A percentile compares a stretch with the other conserved stretches of the same genome.
phyloP scores from a whole-genome alignment of 2,329 filamentous ascomycete species.

The Cercospora sesami region DNA sequence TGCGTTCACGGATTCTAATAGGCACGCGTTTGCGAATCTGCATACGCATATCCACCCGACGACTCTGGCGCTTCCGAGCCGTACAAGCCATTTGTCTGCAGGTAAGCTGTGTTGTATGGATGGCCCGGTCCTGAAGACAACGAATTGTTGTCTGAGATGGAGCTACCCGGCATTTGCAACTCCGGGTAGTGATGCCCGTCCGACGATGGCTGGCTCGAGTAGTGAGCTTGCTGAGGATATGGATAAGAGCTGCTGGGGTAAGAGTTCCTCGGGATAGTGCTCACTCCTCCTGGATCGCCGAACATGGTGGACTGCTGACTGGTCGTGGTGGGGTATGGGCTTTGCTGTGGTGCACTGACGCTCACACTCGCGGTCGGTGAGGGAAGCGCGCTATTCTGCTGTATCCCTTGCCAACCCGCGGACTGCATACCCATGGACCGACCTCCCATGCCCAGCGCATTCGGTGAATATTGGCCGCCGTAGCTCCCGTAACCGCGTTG shows the following conservation, averaged over 20 bases:
- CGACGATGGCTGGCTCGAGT: neutral
- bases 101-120: slow-evolving; percentile 19
- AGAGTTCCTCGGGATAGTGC: slow-evolving; percentile 21
- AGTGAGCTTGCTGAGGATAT: slow-evolving; percentile 19
- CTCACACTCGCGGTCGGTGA: slow-evolving; percentile 23
- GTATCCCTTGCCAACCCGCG: slow-evolving; percentile 5
- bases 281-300: slow-evolving; percentile 25
- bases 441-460: slow-evolving; percentile 18
- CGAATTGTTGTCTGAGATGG: slow-evolving; percentile 14
- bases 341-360: slow-evolving; percentile 18
- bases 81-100: slow-evolving; percentile 10
- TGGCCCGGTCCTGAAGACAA: slow-evolving; percentile 16
- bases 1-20: neutral
- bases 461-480: slow-evolving; percentile 20
- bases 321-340: slow-evolving; percentile 17
- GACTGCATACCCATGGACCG: slow-evolving; percentile 20
- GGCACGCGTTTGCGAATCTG: slow-evolving; percentile 4
- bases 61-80: slow-evolving; percentile 10
- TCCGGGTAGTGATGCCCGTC: slow-evolving; percentile 15
- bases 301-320: slow-evolving; percentile 22
- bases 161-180: slow-evolving; percentile 19
- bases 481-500: slow-evolving; percentile 21
- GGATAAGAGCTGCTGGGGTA: slow-evolving; percentile 21
- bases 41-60: slow-evolving; percentile 9
- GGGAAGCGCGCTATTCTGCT: slow-evolving; percentile 21